These are phyloP conservation scores for Lotmaria passim DNA, from an alignment of 208 protist genomes.

Conservation along the genomic window DNA sequence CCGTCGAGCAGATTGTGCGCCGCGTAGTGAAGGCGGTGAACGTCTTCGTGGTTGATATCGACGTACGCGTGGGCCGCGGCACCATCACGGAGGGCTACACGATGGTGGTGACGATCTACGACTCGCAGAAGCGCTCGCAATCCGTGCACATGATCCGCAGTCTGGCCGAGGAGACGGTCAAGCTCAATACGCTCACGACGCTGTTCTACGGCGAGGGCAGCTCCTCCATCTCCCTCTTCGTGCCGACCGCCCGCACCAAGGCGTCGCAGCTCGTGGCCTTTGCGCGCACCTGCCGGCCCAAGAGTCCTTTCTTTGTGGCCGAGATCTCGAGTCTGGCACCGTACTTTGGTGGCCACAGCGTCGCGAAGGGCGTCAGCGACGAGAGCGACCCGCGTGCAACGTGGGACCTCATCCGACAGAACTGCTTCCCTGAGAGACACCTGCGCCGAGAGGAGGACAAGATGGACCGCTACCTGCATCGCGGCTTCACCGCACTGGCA, in stretches of 20 bases:
- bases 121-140: slow-evolving; percentile 81
- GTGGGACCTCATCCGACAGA: slow-evolving; percentile 77
- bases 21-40: slow-evolving; percentile 91
- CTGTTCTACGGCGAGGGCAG: slow-evolving; percentile 90
- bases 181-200: slow-evolving; percentile 85
- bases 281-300: slow-evolving; percentile 87
- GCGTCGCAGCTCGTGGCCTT: slow-evolving; percentile 85
- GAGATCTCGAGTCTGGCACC: slow-evolving; percentile 79
- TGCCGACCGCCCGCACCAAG: slow-evolving; percentile 78
- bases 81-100: slow-evolving; percentile 90
- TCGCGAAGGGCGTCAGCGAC: slow-evolving; percentile 62
- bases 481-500: slow-evolving; percentile 82
- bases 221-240: slow-evolving; percentile 89
- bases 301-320: slow-evolving; percentile 90
- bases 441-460: slow-evolving; percentile 66
- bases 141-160: slow-evolving; percentile 90
- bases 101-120: slow-evolving; percentile 92
- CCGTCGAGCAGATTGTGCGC: slow-evolving; percentile 87
- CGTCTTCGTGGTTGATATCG: slow-evolving; percentile 90
- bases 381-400: slow-evolving; percentile 72
- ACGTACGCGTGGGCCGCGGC: slow-evolving; percentile 86
- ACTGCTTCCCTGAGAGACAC: slow-evolving; percentile 72
- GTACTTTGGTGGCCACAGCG: slow-evolving; percentile 69
- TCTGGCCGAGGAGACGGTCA: slow-evolving; percentile 79
- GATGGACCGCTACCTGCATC: slow-evolving; percentile 76